These are phyloP conservation scores for Nevesoporus exiguus DNA, from an alignment of 768 basidiomycete species.

Conservation along the genomic window DNA sequence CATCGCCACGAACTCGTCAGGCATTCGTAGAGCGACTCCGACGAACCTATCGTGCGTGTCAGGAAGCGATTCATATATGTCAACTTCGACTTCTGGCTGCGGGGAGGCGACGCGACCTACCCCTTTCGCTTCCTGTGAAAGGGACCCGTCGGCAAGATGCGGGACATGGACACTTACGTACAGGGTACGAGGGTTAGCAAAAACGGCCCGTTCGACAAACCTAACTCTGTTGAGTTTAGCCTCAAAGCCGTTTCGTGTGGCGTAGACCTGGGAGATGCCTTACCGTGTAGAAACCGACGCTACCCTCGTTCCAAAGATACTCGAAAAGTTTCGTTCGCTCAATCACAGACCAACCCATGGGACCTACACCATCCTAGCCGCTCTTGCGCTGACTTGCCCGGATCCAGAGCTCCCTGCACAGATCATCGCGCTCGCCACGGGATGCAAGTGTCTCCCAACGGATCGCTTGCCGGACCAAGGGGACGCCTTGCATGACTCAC, in stretches of 20 bases:
- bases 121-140: conserved; percentile 34
- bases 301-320: conserved; percentile 37
- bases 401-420: conserved; percentile 33
- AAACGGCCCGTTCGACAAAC: background rate
- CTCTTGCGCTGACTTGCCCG: conserved; percentile 45
- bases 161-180: conserved; percentile 21
- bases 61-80: conserved; percentile 8
- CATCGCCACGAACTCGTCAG: conserved; percentile 4
- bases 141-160: background rate
- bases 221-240: background rate
- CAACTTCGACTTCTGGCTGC: conserved; percentile 6
- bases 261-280: background rate
- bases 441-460: conserved; percentile 81
- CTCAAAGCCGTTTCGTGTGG: background rate
- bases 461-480: conserved; percentile 59
- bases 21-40: background rate
- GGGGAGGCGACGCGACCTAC: conserved; percentile 5
- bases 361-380: conserved; percentile 64
- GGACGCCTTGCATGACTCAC: conserved; percentile 82
- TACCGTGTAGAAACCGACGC: conserved; percentile 13
- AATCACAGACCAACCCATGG: conserved; percentile 48
- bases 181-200: conserved; percentile 21
- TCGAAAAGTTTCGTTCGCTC: conserved; percentile 43
- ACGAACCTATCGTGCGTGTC: background rate
- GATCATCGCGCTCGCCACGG: conserved; percentile 71